Percentiles rank a stretch among this genome's conserved stretches.
Conservation (phyloP, 73 alveolate genomes). For the Tetrahymena malaccensis region DNA sequence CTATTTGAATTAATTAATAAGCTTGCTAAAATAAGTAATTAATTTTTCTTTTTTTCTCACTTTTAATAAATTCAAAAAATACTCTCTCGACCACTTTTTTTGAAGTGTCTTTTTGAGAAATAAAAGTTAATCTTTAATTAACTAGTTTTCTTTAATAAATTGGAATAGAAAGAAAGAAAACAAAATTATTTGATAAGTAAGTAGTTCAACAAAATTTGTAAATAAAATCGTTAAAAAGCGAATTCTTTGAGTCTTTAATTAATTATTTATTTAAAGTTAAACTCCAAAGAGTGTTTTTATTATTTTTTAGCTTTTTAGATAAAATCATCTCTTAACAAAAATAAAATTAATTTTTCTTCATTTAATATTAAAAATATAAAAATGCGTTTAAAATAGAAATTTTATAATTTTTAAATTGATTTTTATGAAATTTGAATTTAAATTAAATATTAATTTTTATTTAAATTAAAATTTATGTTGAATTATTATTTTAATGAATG, state of each 20-base stretch:
- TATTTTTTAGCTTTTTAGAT: no score
- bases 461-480: no score
- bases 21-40: neutral
- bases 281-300: neutral
- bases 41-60: neutral
- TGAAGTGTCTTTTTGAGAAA: neutral
- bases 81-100: constrained; percentile 1
- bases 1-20: neutral
- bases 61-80: neutral
- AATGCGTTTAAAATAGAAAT: no score
- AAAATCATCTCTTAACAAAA: no score
- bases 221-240: neutral
- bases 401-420: no score
- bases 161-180: neutral
- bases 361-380: no score
- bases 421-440: no score
- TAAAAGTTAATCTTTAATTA: neutral
- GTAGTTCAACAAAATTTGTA: neutral
- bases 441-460: no score
- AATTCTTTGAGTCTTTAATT: no score
- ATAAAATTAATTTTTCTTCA: no score
- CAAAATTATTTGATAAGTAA: neutral
- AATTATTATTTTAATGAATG: neutral
- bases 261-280: no score
- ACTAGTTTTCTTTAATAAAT: neutral